A percentile compares a stretch with the other conserved stretches of the same genome.
phyloP scores from a whole-genome alignment of 768 basidiomycete genomes.

The Rhodocollybia butyracea region DNA sequence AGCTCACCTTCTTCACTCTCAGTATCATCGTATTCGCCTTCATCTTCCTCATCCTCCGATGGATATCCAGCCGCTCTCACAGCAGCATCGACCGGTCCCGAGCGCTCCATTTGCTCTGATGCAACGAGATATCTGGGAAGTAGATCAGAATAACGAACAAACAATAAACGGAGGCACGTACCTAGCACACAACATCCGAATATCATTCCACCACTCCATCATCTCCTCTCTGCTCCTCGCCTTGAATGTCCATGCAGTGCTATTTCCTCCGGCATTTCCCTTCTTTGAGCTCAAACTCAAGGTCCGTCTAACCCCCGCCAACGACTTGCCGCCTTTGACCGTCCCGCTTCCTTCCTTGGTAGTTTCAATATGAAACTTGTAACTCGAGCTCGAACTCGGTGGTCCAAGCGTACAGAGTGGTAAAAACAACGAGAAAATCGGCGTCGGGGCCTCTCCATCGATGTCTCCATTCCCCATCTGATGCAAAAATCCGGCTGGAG shows the following conservation, averaged over 20 bases:
- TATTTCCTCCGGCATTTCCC: constrained; percentile 18
- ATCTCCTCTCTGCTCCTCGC: constrained; percentile 90
- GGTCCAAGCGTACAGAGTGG: constrained; percentile 96
- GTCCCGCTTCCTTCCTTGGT: constrained; percentile 78
- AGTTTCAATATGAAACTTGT: constrained; percentile 98
- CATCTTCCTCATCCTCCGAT: constrained; percentile 77
- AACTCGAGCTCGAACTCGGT: constrained; percentile 63
- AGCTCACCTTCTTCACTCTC: not conserved
- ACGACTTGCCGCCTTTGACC: constrained; percentile 43
- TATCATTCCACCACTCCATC: constrained; percentile 99
- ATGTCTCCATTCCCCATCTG: constrained; percentile 76
- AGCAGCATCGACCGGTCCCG: constrained; percentile 89
- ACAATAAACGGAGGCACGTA: constrained; percentile 83
- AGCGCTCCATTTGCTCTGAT: constrained; percentile 88
- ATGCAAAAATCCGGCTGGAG: constrained; percentile 94
- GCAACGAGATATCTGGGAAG: constrained; percentile 77
- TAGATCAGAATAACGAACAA: not conserved
- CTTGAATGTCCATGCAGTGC: constrained; percentile 86
- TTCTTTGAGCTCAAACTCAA: not conserved
- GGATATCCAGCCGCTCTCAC: constrained; percentile 86
- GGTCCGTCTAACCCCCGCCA: constrained; percentile 31
- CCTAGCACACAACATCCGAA: constrained; percentile 87
- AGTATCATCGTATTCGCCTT: constrained; percentile 21
- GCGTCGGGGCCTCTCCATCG: constrained; percentile 47
- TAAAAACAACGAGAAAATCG: constrained; percentile 85